Conservation (phyloP, 2,329 filamentous ascomycete species). For the Stachybotrys elegans region DNA sequence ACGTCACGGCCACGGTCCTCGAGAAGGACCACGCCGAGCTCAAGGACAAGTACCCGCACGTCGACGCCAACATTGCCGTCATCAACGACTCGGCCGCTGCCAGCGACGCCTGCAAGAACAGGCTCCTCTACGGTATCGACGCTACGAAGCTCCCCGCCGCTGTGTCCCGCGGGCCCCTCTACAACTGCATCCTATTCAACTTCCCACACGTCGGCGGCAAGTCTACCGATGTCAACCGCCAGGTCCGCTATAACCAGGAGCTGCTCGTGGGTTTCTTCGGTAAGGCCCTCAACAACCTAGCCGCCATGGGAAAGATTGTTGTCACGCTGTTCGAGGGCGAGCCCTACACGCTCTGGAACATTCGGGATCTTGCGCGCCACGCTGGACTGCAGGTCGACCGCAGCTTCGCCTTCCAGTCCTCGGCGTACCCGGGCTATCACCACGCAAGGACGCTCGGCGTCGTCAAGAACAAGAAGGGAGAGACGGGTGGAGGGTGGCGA, state of each 20-base stretch:
- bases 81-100: constrained; percentile 27
- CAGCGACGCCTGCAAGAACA: constrained; percentile 19
- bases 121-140: constrained; percentile 59
- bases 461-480: constrained; percentile 42
- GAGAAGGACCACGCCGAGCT: constrained; percentile 56
- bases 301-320: constrained; percentile 57
- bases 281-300: constrained; percentile 34
- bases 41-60: constrained; percentile 69
- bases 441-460: constrained; percentile 71
- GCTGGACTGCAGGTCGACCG: constrained; percentile 63
- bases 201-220: constrained; percentile 95
- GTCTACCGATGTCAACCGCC: constrained; percentile 87
- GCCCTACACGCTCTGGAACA: constrained; percentile 94
- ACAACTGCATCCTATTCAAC: constrained; percentile 86
- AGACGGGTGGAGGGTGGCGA: constrained; percentile 35
- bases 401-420: constrained; percentile 65
- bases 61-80: constrained; percentile 50
- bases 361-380: constrained; percentile 80
- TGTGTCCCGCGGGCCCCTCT: constrained; percentile 38
- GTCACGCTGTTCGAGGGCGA: constrained; percentile 90
- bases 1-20: constrained; percentile 65
- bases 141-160: constrained; percentile 54
- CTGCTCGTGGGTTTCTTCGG: constrained; percentile 66
- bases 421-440: constrained; percentile 66
- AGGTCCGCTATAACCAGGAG: constrained; percentile 87